Evolutionary conservation across 2,329 filamentous ascomycete species (phyloP).

Genomic region (Aspergillus proliferans): DNA sequence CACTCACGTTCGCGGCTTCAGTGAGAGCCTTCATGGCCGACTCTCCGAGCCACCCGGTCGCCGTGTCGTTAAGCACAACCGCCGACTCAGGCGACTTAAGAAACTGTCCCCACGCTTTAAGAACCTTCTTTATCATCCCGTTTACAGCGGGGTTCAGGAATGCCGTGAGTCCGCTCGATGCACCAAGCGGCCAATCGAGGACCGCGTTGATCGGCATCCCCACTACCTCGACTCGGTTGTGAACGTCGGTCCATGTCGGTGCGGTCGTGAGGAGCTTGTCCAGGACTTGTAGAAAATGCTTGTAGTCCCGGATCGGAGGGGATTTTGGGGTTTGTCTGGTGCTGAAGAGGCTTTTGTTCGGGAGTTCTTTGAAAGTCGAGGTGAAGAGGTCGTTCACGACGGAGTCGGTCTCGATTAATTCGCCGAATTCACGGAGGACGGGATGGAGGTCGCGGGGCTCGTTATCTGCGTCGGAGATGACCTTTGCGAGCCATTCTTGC

Average conservation of each 20-base stretch:
- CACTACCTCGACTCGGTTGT: constrained; percentile 39
- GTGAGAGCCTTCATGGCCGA: constrained; percentile 42
- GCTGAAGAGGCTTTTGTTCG: constrained; percentile 48
- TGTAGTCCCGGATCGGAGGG: constrained; percentile 58
- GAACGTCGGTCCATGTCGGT: constrained; percentile 26
- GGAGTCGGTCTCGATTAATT: constrained; percentile 58
- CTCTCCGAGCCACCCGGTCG: constrained; percentile 52
- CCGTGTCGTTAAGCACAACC: constrained; percentile 39
- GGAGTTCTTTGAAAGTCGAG: constrained; percentile 64
- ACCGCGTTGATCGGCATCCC: constrained; percentile 54
- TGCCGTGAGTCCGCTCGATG: constrained; percentile 47
- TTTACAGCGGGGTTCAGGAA: constrained; percentile 52
- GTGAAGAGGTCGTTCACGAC: constrained; percentile 61
- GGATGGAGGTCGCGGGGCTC: constrained; percentile 49
- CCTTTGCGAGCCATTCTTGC: constrained; percentile 55
- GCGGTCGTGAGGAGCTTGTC: constrained; percentile 46
- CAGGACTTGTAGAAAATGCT: constrained; percentile 60
- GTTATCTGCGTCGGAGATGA: constrained; percentile 51
- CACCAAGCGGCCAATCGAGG: constrained; percentile 56
- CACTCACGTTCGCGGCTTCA: constrained; percentile 16
- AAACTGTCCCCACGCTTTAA: constrained; percentile 51
- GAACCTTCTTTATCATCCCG: constrained; percentile 45
- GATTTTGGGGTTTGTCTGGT: constrained; percentile 55
- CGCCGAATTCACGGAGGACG: constrained; percentile 58
- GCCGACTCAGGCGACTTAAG: constrained; percentile 49